Evolutionary conservation across 2,329 filamentous ascomycete species (phyloP), one percentile per base, ranked within the genome.

Genomic region (Aspergillus neotritici): DNA sequence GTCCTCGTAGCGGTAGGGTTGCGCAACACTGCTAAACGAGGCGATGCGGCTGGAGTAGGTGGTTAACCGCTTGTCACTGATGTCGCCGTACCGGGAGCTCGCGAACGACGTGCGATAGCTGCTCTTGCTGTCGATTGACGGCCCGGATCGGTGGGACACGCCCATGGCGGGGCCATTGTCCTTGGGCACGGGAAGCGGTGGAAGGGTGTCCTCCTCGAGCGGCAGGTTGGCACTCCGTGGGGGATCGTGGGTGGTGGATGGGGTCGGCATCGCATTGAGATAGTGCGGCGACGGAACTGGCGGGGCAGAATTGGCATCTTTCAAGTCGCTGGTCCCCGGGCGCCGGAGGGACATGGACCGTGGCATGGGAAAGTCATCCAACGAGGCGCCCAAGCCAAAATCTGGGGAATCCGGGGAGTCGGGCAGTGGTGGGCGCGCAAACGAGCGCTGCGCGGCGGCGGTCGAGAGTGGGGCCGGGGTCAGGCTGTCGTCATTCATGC

Each of bases 391-490:
- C 38, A 77, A 62, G 44, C 68, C 70, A 6, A 71, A 49, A 40
- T 75, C 71, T 1, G 76, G 65, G 9, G 74, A 72, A 4, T 67
- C 62, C 29, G 64, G 71, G 61, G 66, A 67, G 56, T 60, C 66
- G 46, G 59, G 72, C 54, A 62, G 73, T 72, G 44, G 66, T 69
- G 17, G 78, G 74, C 11, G 78, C 21, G 21, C 9, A 9, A 25
- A 25, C 21, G 71, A 61, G 66, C 67, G 56, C 60, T 66, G 46
- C 59, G 72, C 54, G 61, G 73, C 72, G 44, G 66, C 70, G 17
- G 78, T 74, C 11, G 78, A 80, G 42, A 75, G 71, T 6, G 84
- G 83, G n/a, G 85, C 87, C 17, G 77, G 71, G 44, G 76, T 78
- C 50, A 73, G 76, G 32, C 80, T 82, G 39, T 76, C 76, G 43